phyloP scores from a whole-genome alignment of 2,329 filamentous ascomycete species.

The Nothopassalora personata region DNA sequence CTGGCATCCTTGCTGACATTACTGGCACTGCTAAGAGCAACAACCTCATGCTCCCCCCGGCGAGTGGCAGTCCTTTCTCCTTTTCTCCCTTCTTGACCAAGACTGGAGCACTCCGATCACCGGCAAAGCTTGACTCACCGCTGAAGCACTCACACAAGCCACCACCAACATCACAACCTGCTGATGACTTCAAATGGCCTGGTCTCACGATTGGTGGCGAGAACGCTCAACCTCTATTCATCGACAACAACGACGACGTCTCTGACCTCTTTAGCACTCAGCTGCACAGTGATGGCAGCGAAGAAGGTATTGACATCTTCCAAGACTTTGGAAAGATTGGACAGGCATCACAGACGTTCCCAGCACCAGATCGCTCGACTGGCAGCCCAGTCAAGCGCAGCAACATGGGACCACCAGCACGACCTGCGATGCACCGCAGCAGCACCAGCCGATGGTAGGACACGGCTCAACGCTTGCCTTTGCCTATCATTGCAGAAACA shows the following conservation, averaged over 20 bases:
- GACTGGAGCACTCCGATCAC: conserved; percentile 20
- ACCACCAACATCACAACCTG: conserved; percentile 12
- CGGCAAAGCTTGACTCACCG: conserved; percentile 31
- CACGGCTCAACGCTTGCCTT: conserved; percentile 1
- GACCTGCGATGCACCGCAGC: conserved; percentile 27
- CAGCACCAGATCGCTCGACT: conserved; percentile 25
- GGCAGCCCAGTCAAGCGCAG: conserved; percentile 30
- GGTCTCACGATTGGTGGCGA: conserved; percentile 22
- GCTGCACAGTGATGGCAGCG: conserved; percentile 54
- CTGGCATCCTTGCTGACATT: conserved; percentile 57
- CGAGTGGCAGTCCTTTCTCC: conserved; percentile 25
- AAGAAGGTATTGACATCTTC: conserved; percentile 63
- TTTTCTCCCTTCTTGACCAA: conserved; percentile 30
- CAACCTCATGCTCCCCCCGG: conserved; percentile 30
- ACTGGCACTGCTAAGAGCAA: conserved; percentile 51
- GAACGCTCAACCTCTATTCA: conserved; percentile 17
- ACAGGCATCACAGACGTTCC: conserved; percentile 16
- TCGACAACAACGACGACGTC: conserved; percentile 37
- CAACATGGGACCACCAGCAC: conserved; percentile 26
- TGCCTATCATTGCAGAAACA: neutral
- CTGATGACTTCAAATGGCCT: conserved; percentile 25
- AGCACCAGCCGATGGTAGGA: conserved; percentile 30
- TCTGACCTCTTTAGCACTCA: conserved; percentile 53
- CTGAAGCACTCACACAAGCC: conserved; percentile 28
- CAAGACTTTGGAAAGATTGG: conserved; percentile 74